A percentile compares a stretch with the other conserved stretches of the same genome.
phyloP scores from a whole-genome alignment of 176 grass and related monocot genomes.

The Luzula sylvatica region DNA sequence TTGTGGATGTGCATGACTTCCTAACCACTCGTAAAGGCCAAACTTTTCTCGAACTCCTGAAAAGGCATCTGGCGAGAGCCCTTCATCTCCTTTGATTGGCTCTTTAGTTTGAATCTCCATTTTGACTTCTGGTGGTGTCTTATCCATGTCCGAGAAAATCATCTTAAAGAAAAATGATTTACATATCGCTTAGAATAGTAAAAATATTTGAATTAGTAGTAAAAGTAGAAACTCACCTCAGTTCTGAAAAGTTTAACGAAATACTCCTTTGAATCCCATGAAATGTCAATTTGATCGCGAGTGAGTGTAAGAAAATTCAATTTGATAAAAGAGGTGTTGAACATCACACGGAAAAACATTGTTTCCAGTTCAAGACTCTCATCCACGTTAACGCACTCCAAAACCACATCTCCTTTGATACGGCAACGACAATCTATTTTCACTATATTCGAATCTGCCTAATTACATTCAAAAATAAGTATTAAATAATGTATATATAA shows the following conservation, averaged over 20 bases:
- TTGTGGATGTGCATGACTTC: conserved; percentile 26
- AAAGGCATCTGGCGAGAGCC: conserved; percentile 85
- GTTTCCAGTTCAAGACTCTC: conserved; percentile 60
- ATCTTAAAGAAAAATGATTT: conserved; percentile 54
- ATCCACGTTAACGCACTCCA: conserved; percentile 70
- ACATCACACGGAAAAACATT: conserved; percentile 77
- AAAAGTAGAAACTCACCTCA: conserved; percentile 32
- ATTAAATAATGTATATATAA: too few relatives aligned
- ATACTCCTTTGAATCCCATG: conserved; percentile 53
- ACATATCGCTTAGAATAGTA: conserved; percentile 1
- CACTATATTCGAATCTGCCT: conserved; percentile 66
- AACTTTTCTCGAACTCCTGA: conserved; percentile 84
- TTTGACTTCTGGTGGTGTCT: conserved; percentile 43
- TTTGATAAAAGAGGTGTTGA: conserved; percentile 84
- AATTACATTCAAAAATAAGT: conserved; percentile 24
- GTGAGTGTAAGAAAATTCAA: conserved; percentile 84
- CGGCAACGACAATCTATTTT: conserved; percentile 81
- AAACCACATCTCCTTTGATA: conserved; percentile 87
- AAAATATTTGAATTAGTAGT: conserved; percentile 4
- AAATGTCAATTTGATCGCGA: conserved; percentile 62
- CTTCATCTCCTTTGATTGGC: conserved; percentile 65
- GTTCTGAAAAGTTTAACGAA: conserved; percentile 70
- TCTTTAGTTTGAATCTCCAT: conserved; percentile 26
- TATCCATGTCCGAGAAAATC: conserved; percentile 82
- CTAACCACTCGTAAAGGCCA: conserved; percentile 57